Base-by-base conservation (phyloP, 1,284 basidiomycete species). In the Ustanciosporium gigantosporum region DNA sequence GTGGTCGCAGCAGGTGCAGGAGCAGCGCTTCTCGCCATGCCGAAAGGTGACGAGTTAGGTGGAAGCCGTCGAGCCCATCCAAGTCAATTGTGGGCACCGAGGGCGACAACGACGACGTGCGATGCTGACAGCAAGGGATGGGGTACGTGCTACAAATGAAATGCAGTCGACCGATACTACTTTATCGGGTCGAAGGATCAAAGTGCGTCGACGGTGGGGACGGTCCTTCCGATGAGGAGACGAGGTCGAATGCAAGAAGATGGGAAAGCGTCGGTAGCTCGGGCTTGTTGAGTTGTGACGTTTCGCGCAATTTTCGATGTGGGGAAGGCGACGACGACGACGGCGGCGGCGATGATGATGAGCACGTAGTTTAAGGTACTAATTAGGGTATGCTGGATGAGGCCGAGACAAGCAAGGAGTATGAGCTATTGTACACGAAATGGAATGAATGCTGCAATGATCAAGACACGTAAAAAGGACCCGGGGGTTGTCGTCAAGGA, bases 11-110 rank as follows among this genome's bases (percentile, higher is more conserved):
- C 53, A 49, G 60, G 60, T 46, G 40, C 53, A 52, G 60, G 49
- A 52, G 49, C 60, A 21, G 49, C 60, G 46, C 60, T 37, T 64
- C 53, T 52, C 49, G 53, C 60, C 60, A 64, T 64, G 53, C 60
- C 60, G 60, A 41, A 46, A 31, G 49, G 44, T 49, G 49, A 64
- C 49, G 49, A 57, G 49, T 42, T 53, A 64, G 42, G 40, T 24
- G 25, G 49, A 36, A 46, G 60, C 43, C 53, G 46, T 41, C 53
- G 50, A 44, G 53, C 53, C 49, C 60, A 64, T 64, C 49, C 48
- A 64, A 52, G 32, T 56, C 24, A 45, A 31, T 37, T 44, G 45
- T 42, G 35, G 45, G 51, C 47, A 46, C 43, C 27, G 39, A 34
- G 5, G 42, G 42, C 51, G 48, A 44, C 46, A 37, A 40, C 31